Percentiles rank a stretch among this genome's conserved stretches.
Conservation (phyloP, 805 yeast genomes). For the Ogataea pignaliae region DNA sequence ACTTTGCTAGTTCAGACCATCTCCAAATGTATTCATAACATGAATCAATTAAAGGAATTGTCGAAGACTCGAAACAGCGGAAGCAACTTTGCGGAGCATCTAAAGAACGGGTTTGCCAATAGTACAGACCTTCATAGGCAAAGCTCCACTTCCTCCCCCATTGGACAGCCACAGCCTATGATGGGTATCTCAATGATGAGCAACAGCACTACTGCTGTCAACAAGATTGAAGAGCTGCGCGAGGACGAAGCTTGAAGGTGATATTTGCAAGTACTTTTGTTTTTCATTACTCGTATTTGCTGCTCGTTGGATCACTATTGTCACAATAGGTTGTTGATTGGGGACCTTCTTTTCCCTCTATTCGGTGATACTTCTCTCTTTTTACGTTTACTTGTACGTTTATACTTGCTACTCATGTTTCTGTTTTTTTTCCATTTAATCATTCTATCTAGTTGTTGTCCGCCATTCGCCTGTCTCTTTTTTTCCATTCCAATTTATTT, state of each 20-base stretch:
- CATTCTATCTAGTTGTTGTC: no score
- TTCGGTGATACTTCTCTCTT: not conserved
- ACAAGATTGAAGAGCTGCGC: not conserved
- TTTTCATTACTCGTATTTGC: not conserved
- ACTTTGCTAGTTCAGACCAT: conserved; percentile 79
- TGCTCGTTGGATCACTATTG: not conserved
- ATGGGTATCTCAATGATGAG: not conserved
- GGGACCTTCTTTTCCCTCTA: not conserved
- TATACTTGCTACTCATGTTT: no score
- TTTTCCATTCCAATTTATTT: no score
- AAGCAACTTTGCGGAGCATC: conserved; percentile 38
- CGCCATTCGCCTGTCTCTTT: no score
- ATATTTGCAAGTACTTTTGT: not conserved
- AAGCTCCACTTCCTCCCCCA: not conserved
- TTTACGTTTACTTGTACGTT: not conserved
- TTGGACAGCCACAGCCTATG: no score
- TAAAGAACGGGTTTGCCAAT: conserved; percentile 21
- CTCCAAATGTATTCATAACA: conserved; percentile 73
- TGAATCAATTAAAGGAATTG: conserved; percentile 56
- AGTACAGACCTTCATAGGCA: conserved; percentile 8
- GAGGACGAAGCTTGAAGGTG: not conserved
- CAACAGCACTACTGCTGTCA: not conserved
- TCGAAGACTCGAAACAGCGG: conserved; percentile 42
- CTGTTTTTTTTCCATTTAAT: no score
- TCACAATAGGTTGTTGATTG: not conserved